A percentile compares a stretch with the other conserved stretches of the same genome.
Conservation (phyloP, 768 basidiomycete species). For the Psilocybe azurescens region DNA sequence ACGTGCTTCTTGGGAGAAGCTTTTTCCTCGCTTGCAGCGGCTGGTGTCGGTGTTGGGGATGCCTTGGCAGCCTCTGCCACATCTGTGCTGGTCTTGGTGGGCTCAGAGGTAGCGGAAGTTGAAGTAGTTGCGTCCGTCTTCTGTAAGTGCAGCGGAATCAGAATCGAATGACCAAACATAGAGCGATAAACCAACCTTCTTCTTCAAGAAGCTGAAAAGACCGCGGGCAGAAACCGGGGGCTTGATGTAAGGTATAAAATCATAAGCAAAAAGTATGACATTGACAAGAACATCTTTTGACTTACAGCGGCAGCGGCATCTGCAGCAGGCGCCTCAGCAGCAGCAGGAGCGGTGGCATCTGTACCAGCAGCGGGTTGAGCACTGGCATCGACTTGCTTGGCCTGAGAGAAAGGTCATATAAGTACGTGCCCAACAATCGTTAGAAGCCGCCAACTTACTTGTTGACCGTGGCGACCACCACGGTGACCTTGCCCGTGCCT, state of each 20-base stretch:
- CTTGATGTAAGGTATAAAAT: neutral
- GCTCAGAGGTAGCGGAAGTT: neutral
- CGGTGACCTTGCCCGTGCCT: constrained; percentile 3
- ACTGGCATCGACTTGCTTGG: neutral
- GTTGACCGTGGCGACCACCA: neutral
- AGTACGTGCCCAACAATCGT: no score
- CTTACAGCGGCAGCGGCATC: constrained; percentile 3
- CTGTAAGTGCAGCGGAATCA: neutral
- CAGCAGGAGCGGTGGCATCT: neutral
- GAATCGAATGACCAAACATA: no score
- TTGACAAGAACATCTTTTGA: neutral
- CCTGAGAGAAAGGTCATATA: neutral
- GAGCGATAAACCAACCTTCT: neutral
- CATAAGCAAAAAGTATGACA: neutral
- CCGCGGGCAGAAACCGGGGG: constrained; percentile 1
- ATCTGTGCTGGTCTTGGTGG: constrained; percentile 1
- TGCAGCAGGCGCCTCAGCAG: constrained; percentile 7
- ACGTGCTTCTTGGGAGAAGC: constrained; percentile 1
- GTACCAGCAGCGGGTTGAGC: constrained; percentile 6
- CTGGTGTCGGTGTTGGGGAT: neutral
- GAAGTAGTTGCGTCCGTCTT: constrained; percentile 1
- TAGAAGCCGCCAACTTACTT: neutral
- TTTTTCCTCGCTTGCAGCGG: neutral
- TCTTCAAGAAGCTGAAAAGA: constrained; percentile 1
- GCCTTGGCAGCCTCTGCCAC: neutral